phyloP scores from a whole-genome alignment of 345 rosid genomes.

The Brassica cretica region DNA sequence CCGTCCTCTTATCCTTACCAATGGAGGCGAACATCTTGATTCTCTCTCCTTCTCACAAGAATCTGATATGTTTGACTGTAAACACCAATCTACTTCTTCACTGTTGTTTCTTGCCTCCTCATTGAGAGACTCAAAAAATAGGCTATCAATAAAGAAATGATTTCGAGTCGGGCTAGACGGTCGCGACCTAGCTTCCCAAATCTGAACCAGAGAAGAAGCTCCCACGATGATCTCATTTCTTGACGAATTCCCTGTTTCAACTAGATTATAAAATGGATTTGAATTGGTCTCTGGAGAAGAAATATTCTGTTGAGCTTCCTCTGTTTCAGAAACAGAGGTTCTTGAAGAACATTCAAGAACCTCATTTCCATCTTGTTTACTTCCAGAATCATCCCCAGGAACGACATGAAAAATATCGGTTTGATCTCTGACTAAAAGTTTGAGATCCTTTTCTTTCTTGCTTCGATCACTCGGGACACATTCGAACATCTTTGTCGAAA shows the following conservation, averaged over 20 bases:
- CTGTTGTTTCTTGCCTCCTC: background rate
- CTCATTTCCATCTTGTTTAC: background rate
- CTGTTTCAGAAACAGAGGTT: conserved; percentile 45
- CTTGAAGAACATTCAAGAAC: conserved; percentile 34
- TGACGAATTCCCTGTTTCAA: conserved; percentile 20
- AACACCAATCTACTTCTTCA: conserved; percentile 38
- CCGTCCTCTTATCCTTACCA: conserved; percentile 56
- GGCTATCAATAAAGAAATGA: conserved; percentile 10
- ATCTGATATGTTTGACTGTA: conserved; percentile 33
- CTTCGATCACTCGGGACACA: conserved; percentile 39
- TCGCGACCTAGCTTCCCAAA: conserved; percentile 77
- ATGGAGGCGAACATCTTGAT: conserved; percentile 38
- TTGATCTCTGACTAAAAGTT: conserved; percentile 53
- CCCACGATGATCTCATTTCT: conserved; percentile 37
- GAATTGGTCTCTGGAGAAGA: conserved; percentile 9
- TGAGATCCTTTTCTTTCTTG: conserved; percentile 49
- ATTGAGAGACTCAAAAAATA: background rate
- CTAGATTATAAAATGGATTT: background rate
- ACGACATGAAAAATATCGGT: background rate
- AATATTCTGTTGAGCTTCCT: conserved; percentile 12
- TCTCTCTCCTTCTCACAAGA: conserved; percentile 49
- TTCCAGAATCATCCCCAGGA: conserved; percentile 6
- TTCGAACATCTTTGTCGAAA: conserved; percentile 52
- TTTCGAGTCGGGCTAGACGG: conserved; percentile 34
- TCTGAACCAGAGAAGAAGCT: conserved; percentile 78